These are phyloP conservation scores for Paraphoma sp. DNA, from an alignment of 2,329 filamentous ascomycete genomes.

Conservation along the genomic window DNA sequence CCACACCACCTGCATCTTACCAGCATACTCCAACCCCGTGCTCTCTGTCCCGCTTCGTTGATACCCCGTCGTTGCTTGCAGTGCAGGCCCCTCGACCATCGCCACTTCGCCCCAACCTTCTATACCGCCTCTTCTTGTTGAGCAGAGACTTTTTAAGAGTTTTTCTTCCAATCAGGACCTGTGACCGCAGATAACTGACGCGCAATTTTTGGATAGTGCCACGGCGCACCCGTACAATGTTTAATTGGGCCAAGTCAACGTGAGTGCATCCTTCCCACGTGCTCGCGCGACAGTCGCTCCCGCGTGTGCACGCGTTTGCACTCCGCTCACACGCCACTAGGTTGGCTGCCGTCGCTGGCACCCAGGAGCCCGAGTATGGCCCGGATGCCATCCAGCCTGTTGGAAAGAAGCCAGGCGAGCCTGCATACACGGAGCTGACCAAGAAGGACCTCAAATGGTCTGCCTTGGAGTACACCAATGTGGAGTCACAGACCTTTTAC, in stretches of 20 bases:
- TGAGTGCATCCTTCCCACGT: conserved; percentile 57
- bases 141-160: conserved; percentile 37
- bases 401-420: conserved; percentile 77
- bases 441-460: conserved; percentile 84
- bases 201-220: conserved; percentile 38
- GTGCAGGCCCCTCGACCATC: background rate
- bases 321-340: conserved; percentile 44
- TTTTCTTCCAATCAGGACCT: conserved; percentile 30
- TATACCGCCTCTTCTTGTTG: conserved; percentile 21
- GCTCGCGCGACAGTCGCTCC: conserved; percentile 19
- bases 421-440: conserved; percentile 79
- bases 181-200: conserved; percentile 33
- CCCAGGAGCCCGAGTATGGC: conserved; percentile 95
- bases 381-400: conserved; percentile 86
- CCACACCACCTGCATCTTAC: background rate
- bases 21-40: background rate
- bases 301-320: background rate
- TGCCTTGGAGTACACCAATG: conserved; percentile 80
- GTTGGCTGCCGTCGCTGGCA: conserved; percentile 83
- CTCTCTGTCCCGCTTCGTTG: conserved; percentile 6
- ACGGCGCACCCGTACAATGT: conserved; percentile 61
- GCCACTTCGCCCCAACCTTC: background rate
- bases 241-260: conserved; percentile 95
- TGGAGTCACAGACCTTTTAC: conserved; percentile 97
- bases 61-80: conserved; percentile 8